Evolutionary conservation across 1,284 basidiomycete species (phyloP), one percentile per base, ranked within the genome.

Genomic region (Puccinia triticina): DNA sequence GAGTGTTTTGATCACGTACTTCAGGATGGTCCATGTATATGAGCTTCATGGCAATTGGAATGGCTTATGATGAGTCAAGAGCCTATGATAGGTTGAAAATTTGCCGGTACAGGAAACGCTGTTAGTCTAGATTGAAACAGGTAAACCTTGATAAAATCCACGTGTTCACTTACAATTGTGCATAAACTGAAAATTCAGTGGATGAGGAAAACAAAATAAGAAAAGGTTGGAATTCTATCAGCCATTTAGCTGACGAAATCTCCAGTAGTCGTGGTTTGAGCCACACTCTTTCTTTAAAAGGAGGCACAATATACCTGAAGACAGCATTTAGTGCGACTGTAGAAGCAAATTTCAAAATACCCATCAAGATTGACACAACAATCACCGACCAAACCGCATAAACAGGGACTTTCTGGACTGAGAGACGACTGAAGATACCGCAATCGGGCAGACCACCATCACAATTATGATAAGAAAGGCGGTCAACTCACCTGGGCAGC

Each of bases 401-500:
- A 50, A 97, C 88, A 5, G 95, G 95, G 0, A 94, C 95, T 84
- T 90, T 87, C 85, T 90, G 92, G 84, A 64, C 71, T 0, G 84
- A 79, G 46, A 93, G 90, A 83, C 90, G 88, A 37, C 93, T 92
- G 84, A 97, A 94, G 88, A 91, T 91, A 11, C 93, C 93, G 32
- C 90, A 86, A 86, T 97, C 95, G 7, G 94, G 94, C 59, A 95
- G 89, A 61, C 91, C 92, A 89, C 84, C 85, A 86, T 95, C 94
- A 82, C 94, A 92, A 85, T 92, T 93, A 94, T 4, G 95, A 95
- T 85, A 94, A 96, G 64, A 96, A 89, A 0, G 94, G 93, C 71
- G 95, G 91, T 5, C 94, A 94, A 82, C 91, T 92, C 12, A 94
- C 95, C 87, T 97, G 95, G 4, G 94, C 89, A 32, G 92, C 90